These are phyloP conservation scores for Dalbergia cochinchinensis DNA, from an alignment of 306 rosid species.

Conservation along the genomic window DNA sequence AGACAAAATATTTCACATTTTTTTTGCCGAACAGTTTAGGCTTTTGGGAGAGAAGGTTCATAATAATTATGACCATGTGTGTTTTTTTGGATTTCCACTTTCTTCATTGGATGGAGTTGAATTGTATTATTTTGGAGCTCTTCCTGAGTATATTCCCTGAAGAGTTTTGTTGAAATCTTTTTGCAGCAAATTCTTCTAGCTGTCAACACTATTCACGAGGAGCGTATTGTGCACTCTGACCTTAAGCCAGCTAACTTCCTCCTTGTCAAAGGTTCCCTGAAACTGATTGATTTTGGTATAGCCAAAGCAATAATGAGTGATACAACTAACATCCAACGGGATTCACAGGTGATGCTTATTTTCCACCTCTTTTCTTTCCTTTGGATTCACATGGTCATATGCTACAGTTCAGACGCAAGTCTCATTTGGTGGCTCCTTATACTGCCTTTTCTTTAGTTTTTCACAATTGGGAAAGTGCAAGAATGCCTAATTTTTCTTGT, in stretches of 20 bases:
- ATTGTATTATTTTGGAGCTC: not conserved
- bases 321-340: constrained; percentile 95
- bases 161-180: constrained; percentile 32
- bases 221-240: constrained; percentile 96
- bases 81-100: not conserved
- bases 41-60: too few relatives aligned
- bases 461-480: constrained; percentile 1
- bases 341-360: constrained; percentile 75
- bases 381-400: constrained; percentile 7
- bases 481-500: constrained; percentile 9
- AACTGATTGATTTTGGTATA: constrained; percentile 94
- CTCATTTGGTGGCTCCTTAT: not conserved
- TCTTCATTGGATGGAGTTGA: constrained; percentile 4
- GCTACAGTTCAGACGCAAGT: not conserved
- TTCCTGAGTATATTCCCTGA: constrained; percentile 29
- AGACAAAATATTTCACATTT: too few relatives aligned
- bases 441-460: not conserved
- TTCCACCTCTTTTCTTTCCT: constrained; percentile 10
- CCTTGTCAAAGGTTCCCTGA: constrained; percentile 92
- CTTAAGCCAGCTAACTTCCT: constrained; percentile 97
- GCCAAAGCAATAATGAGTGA: constrained; percentile 98
- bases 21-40: not conserved
- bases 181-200: constrained; percentile 93
- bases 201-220: constrained; percentile 92
- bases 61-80: too few relatives aligned